A percentile compares a stretch with the other conserved stretches of the same genome.
Evolutionary conservation across 1,284 basidiomycete species (phyloP).

Genomic region (Puccinia polysora): DNA sequence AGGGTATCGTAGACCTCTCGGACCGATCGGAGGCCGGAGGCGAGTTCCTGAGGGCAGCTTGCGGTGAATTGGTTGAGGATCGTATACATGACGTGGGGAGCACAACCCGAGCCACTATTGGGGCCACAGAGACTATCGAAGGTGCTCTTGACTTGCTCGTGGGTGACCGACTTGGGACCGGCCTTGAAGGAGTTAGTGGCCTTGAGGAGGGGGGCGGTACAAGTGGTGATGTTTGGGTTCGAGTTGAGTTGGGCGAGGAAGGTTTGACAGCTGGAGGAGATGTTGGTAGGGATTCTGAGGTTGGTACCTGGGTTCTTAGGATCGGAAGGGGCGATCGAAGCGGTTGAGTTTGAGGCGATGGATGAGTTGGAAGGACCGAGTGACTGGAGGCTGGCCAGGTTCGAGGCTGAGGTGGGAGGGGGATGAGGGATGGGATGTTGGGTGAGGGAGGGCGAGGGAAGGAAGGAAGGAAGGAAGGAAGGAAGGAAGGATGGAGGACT

Average conservation of each 20-base stretch:
- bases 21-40: conserved; percentile 2
- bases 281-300: conserved; percentile 20
- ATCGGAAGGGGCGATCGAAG: neutral
- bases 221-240: conserved; percentile 29
- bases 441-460: neutral
- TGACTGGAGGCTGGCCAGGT: neutral
- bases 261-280: conserved; percentile 27
- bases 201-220: conserved; percentile 30
- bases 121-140: conserved; percentile 31
- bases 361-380: neutral
- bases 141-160: conserved; percentile 31
- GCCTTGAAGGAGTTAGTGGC: conserved; percentile 28
- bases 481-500: neutral
- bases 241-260: conserved; percentile 32
- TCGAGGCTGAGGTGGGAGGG: neutral
- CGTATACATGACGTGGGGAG: conserved; percentile 15
- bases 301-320: conserved; percentile 24
- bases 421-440: neutral
- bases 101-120: conserved; percentile 18
- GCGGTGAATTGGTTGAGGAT: conserved; percentile 31
- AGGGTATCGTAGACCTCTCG: conserved; percentile 24
- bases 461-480: neutral
- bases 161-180: conserved; percentile 26
- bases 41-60: conserved; percentile 20
- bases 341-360: conserved; percentile 2